Percentiles rank a stretch among this genome's conserved stretches.
phyloP scores from a whole-genome alignment of 2,329 filamentous ascomycete species.

The Pestalotiopsis sp. region DNA sequence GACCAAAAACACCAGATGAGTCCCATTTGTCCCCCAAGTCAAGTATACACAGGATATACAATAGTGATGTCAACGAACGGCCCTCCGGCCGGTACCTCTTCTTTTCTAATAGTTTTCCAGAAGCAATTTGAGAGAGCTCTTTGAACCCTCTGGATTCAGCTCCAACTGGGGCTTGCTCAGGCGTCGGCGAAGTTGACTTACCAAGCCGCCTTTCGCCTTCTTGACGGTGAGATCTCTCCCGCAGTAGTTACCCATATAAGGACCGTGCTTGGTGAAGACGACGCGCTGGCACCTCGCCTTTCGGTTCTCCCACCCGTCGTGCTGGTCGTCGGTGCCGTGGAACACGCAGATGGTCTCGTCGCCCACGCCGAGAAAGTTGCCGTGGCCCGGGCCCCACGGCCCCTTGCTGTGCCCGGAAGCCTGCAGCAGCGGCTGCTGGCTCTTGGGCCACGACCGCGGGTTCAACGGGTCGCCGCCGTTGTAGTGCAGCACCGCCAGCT shows the following conservation, averaged over 20 bases:
- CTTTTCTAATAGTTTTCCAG: neutral
- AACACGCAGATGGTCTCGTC: slow-evolving; percentile 31
- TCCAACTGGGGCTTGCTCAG: neutral
- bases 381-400: slow-evolving; percentile 33
- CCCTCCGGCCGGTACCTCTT: neutral
- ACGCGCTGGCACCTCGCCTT: slow-evolving; percentile 31
- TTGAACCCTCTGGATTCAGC: neutral
- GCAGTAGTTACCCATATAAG: slow-evolving; percentile 20
- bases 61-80: too few species aligned
- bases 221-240: neutral
- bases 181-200: neutral
- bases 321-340: slow-evolving; percentile 31
- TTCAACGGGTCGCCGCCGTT: slow-evolving; percentile 31
- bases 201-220: neutral
- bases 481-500: slow-evolving; percentile 32
- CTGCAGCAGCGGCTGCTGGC: slow-evolving; percentile 28
- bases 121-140: neutral
- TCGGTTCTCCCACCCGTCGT: slow-evolving; percentile 33
- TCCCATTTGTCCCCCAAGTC: neutral
- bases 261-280: slow-evolving; percentile 29
- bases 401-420: slow-evolving; percentile 18
- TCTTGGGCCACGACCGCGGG: slow-evolving; percentile 30
- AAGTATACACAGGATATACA: neutral
- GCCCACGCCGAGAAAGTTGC: slow-evolving; percentile 26
- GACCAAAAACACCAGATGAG: neutral